Percentiles rank a stretch among this genome's conserved stretches.
phyloP scores from a whole-genome alignment of 306 rosid species.

The Cicer chorassanicum region DNA sequence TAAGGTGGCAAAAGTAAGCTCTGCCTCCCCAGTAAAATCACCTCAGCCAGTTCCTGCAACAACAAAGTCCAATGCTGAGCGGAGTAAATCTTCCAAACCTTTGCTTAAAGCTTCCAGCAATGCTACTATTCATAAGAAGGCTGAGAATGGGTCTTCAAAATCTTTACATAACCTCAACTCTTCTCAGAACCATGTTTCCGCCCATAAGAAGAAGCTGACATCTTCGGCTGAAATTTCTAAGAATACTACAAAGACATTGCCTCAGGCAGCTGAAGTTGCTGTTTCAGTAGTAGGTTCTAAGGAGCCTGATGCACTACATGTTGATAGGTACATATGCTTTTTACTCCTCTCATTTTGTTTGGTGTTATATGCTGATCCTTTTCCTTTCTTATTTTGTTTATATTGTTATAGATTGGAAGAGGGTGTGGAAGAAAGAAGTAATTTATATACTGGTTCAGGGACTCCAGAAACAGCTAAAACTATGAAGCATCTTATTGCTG shows the following conservation, averaged over 20 bases:
- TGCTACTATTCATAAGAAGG: slow-evolving; percentile 58
- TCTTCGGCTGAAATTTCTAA: slow-evolving; percentile 69
- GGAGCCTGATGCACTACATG: slow-evolving; percentile 58
- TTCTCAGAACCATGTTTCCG: slow-evolving; percentile 61
- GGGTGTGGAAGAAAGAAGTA: slow-evolving; percentile 57
- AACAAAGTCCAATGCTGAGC: slow-evolving; percentile 58
- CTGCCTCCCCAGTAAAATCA: slow-evolving; percentile 69
- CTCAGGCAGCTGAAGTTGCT: slow-evolving; percentile 57
- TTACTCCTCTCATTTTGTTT: slow-evolving; percentile 17
- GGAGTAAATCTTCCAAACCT: slow-evolving; percentile 61
- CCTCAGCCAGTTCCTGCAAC: slow-evolving; percentile 54
- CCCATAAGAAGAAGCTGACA: slow-evolving; percentile 58
- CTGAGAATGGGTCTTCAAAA: slow-evolving; percentile 57
- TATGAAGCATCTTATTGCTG: slow-evolving; percentile 94
- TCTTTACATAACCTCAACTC: slow-evolving; percentile 47
- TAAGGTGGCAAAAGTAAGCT: slow-evolving; percentile 58
- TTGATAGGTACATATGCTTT: slow-evolving; percentile 64
- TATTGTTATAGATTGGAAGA: slow-evolving; percentile 58
- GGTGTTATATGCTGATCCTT: slow-evolving; percentile 30
- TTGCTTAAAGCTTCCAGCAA: slow-evolving; percentile 51
- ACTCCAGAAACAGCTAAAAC: slow-evolving; percentile 69
- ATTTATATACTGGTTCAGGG: slow-evolving; percentile 57
- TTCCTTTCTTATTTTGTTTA: slow-evolving; percentile 18
- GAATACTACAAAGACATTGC: slow-evolving; percentile 52
- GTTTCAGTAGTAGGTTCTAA: slow-evolving; percentile 51